Evolutionary conservation across 306 rosid species (phyloP).

Genomic region (Psophocarpus tetragonolobus): DNA sequence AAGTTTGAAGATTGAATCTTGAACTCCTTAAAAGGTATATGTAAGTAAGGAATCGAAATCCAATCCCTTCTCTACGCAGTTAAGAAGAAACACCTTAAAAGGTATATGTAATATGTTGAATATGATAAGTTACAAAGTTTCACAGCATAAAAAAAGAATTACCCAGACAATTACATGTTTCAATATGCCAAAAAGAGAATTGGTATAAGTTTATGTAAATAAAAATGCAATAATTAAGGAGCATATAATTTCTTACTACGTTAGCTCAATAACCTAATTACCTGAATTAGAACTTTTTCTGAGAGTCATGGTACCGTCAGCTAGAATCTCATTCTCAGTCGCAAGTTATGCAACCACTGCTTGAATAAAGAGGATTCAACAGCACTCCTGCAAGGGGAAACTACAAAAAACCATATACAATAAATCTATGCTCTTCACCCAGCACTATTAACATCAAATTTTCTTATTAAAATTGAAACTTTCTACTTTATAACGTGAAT

Average conservation of each 20-base stretch:
- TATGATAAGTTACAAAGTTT: not conserved
- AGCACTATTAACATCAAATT: too few relatives aligned
- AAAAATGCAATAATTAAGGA: too few relatives aligned
- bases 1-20: too few relatives aligned
- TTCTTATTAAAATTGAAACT: too few relatives aligned
- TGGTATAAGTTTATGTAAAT: not conserved
- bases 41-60: too few relatives aligned
- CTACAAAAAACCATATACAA: not conserved
- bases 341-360: constrained; percentile 81
- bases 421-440: too few relatives aligned
- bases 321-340: constrained; percentile 72
- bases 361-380: constrained; percentile 80
- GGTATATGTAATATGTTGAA: not conserved
- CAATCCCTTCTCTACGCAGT: not conserved
- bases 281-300: constrained; percentile 84
- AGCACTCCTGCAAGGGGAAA: constrained; percentile 64
- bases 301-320: constrained; percentile 58
- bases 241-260: not conserved
- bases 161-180: not conserved
- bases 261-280: constrained; percentile 18
- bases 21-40: too few relatives aligned
- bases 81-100: not conserved
- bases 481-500: too few relatives aligned
- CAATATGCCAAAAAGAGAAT: not conserved
- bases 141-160: not conserved